Base-by-base conservation (phyloP, 169 alveolate species). In the Perkinsus marinus region DNA sequence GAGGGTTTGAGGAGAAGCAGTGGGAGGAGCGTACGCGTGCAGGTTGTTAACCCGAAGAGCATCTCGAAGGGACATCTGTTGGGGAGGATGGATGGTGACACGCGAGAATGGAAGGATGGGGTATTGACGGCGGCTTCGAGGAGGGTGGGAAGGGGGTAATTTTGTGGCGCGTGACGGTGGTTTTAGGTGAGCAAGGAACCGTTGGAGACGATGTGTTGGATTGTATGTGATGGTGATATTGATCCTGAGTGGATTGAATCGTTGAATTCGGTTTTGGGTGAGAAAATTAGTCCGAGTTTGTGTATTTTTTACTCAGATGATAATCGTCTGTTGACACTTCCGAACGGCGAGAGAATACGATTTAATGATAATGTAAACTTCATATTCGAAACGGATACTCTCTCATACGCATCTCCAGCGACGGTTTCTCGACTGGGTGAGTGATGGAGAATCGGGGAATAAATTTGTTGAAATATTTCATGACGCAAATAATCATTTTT, bases 191-290 rank as follows among this genome's bases (percentile, higher is more conserved):
- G 69, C 34, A 57, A 57, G 34, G 97, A 95, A 89, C 96, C 96
- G 7, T 38, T 91, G 39, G 98, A 94, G 89, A 96, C 97, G 36
- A 95, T 95, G 93, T 95, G 97, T 91, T 98, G 99, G 98, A 95
- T 97, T 91, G 96, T 98, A 39, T 94, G 98, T 46, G 99, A 98
- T 94, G 99, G 99, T 36, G 99, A 97, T 92, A 95, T 98, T 39
- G 99, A 98, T 92, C 99, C 99, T 19, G 98, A 97, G 91, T 98
- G 99, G 99, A 97, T 97, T 79, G 99, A 98, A 94, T 94, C 98
- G 36, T 94, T 97, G 94, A 98, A 98, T 95, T 96, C 99, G 39
- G 98, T 96, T 26, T n/a, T 39, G 7, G 39, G 90, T 79, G 39
- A 7, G 46, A 9, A 36, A 39, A 79, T 5, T 57, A 2, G 34